These are phyloP conservation scores for Leccinum broughii DNA, from an alignment of 768 basidiomycete genomes.

Conservation along the genomic window DNA sequence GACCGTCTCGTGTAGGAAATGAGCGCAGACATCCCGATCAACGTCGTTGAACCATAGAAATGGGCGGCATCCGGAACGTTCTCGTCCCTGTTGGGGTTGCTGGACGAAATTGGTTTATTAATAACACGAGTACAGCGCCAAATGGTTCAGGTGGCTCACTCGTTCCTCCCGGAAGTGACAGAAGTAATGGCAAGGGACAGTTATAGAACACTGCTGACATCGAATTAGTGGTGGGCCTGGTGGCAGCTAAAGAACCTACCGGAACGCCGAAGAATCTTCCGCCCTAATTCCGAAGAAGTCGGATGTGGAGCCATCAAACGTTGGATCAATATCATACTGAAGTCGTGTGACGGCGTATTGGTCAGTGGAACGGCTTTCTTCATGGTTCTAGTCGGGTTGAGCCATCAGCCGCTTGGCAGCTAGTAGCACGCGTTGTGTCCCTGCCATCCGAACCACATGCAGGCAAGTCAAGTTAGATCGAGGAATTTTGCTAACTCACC, in stretches of 20 bases:
- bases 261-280: background rate
- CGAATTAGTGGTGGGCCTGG: background rate
- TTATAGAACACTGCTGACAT: background rate
- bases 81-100: background rate
- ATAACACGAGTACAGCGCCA: background rate
- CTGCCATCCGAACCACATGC: too few species aligned
- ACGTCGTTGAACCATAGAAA: conserved; percentile 6
- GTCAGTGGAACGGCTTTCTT: background rate
- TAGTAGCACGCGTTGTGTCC: background rate
- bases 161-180: background rate
- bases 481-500: background rate
- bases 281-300: background rate
- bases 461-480: background rate
- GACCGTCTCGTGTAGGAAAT: conserved; percentile 8
- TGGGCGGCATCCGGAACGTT: conserved; percentile 12
- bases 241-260: background rate
- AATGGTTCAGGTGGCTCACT: conserved; percentile 1
- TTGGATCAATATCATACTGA: background rate
- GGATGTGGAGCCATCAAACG: background rate
- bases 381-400: background rate
- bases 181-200: background rate
- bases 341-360: background rate
- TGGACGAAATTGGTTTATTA: background rate
- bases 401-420: background rate
- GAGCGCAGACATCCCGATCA: background rate